Base-by-base conservation (phyloP, 805 yeast genomes). In the Yamadazyma sp. region DNA sequence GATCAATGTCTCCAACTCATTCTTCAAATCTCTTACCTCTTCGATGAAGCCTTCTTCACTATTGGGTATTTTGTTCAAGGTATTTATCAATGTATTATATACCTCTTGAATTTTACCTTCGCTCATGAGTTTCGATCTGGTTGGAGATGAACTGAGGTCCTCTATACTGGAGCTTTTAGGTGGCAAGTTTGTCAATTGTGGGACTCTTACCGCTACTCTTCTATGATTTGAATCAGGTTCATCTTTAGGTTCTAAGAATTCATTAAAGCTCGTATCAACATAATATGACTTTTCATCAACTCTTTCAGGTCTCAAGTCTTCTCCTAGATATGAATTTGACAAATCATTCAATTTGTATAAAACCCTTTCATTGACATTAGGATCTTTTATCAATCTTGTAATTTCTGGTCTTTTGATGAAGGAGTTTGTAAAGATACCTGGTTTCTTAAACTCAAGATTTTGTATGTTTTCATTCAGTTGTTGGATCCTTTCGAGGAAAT, bases 351-450 rank as follows among this genome's bases (percentile, higher is more conserved):
- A 62, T 23, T 56, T 62, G 48, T 76, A 80, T 23, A 80, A 53
- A 2, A 75, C 60, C 23, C 62, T 73, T 45, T 79, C 84, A 24
- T 69, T 66, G 0, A 49, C 54, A 23, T 75, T 73, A 3, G 82
- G 77, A 52, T 81, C 87, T 45, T 81, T 65, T 14, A 81, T 57
- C n/a, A 81, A 57, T 14, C 68, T 58, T 2, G 80, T 76, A 38
- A 80, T 78, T 19, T 67, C 65, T 9, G 78, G 77, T 31, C 63
- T 57, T 17, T 67, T 58, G 7, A 77, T 65, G 12, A 80, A 59
- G 2, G 87, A 81, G 48, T 81, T 81, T 25, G 82, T 76, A 53
- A 81, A 81, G 4, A 78, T 70, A 0, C 86, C 86, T 0, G 84
- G 76, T 0, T 71, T 65, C 14, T 67, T 55, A 53, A 80, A 80